A percentile compares a stretch with the other conserved stretches of the same genome.
phyloP scores from a whole-genome alignment of 225 moss, liverwort and hornwort genomes.

The Polytrichum commune region DNA sequence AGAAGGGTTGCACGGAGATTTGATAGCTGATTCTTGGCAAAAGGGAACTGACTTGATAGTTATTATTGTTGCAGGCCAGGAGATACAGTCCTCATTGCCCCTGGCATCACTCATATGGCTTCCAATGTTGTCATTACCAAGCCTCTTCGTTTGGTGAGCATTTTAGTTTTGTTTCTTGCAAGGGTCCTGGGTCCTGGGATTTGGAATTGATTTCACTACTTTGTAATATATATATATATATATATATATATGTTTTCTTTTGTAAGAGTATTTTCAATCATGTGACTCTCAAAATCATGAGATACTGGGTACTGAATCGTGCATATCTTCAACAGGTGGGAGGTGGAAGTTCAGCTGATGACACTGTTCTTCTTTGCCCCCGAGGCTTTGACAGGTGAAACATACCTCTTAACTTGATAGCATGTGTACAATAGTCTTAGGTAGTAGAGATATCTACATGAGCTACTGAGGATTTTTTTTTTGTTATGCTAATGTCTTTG shows the following conservation, averaged over 20 bases:
- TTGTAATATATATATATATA: neutral
- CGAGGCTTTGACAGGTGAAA: slow-evolving; percentile 54
- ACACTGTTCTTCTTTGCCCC: slow-evolving; percentile 47
- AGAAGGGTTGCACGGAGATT: slow-evolving; percentile 14
- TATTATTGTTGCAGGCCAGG: slow-evolving; percentile 48
- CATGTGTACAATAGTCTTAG: no score
- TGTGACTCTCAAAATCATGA: neutral
- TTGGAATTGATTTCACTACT: neutral
- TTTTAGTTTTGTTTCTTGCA: neutral
- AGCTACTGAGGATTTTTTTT: no score
- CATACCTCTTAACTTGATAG: no score
- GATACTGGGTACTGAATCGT: no score
- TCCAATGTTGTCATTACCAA: slow-evolving; percentile 50
- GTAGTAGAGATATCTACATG: no score
- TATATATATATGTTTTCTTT: neutral
- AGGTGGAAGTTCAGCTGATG: slow-evolving; percentile 49
- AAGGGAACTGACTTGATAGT: slow-evolving; percentile 24
- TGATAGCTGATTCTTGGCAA: slow-evolving; percentile 1
- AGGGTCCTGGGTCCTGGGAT: neutral
- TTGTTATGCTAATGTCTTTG: no score
- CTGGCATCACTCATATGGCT: slow-evolving; percentile 44
- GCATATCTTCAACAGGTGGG: slow-evolving; percentile 29
- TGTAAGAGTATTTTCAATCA: neutral
- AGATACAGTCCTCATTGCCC: slow-evolving; percentile 50
- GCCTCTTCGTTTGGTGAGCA: slow-evolving; percentile 55